phyloP scores from a whole-genome alignment of 1,139 yeast genomes.

The Kluyveromyces marxianus region DNA sequence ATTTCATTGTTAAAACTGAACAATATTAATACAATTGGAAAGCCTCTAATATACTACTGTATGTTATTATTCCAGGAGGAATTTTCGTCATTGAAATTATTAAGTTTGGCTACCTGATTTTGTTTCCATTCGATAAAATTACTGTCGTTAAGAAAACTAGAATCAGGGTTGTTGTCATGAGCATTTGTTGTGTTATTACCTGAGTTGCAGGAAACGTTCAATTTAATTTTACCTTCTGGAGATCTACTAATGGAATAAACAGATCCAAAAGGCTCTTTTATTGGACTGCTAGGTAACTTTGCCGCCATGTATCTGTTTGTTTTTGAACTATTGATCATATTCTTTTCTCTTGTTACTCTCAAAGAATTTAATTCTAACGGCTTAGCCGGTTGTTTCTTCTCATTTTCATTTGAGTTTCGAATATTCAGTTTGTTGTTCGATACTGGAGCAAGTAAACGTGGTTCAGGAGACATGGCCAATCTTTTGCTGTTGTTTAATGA shows the following conservation, averaged over 20 bases:
- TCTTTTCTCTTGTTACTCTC: background rate
- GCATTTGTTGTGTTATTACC: background rate
- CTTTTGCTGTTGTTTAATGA: background rate
- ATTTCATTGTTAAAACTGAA: background rate
- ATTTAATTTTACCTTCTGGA: constrained; percentile 26
- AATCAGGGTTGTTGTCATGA: constrained; percentile 15
- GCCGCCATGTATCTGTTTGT: background rate
- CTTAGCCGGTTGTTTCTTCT: background rate
- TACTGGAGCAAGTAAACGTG: background rate
- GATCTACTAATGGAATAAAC: constrained; percentile 25
- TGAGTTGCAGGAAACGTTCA: constrained; percentile 14
- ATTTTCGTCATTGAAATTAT: constrained; percentile 14
- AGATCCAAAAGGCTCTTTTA: constrained; percentile 24
- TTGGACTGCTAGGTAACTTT: constrained; percentile 6
- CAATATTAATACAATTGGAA: too few species aligned
- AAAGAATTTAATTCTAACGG: background rate
- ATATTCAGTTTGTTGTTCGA: background rate
- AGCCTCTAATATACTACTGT: too few species aligned
- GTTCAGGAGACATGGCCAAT: background rate
- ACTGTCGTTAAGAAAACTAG: constrained; percentile 26
- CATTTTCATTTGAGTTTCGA: background rate
- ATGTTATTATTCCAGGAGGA: constrained; percentile 9
- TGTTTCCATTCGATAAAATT: constrained; percentile 25
- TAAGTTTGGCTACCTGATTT: constrained; percentile 22
- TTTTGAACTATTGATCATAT: background rate